phyloP scores from a whole-genome alignment of 139 green algal species.

The Chlamydomonas schloesseri region DNA sequence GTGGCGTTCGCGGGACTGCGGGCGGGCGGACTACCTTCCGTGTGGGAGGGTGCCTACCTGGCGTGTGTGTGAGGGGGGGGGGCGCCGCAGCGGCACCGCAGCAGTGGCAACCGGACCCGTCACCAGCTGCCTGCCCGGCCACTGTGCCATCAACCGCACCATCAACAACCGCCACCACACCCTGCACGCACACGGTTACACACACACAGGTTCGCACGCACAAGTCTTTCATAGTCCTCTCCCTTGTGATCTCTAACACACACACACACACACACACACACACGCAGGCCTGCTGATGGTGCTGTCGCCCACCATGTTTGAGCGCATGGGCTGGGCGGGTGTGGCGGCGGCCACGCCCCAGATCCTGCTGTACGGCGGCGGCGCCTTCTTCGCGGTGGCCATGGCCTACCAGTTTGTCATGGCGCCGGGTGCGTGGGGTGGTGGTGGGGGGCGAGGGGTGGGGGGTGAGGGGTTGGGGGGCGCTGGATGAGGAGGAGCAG shows the following conservation, averaged over 20 bases:
- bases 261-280: background rate
- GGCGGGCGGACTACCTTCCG: too few relatives aligned
- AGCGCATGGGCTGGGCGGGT: constrained; percentile 80
- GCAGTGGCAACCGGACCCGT: too few relatives aligned
- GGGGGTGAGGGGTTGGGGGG: background rate
- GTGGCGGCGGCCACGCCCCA: constrained; percentile 83
- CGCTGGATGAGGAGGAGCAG: background rate
- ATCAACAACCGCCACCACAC: too few relatives aligned
- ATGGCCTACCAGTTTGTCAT: constrained; percentile 69
- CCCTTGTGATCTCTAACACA: too few relatives aligned
- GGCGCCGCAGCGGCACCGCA: too few relatives aligned
- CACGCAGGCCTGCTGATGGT: constrained; percentile 40
- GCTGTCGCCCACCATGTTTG: constrained; percentile 87
- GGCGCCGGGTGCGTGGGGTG: constrained; percentile 5
- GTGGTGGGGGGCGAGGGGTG: background rate
- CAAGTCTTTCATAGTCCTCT: too few relatives aligned
- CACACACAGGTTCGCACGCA: background rate
- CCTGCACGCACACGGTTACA: too few relatives aligned
- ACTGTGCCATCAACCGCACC: too few relatives aligned
- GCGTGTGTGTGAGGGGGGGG: too few relatives aligned
- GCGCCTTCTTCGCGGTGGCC: constrained; percentile 83
- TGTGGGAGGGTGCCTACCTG: too few relatives aligned
- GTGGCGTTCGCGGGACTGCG: too few relatives aligned
- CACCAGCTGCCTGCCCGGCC: too few relatives aligned
- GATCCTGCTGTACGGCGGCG: constrained; percentile 70